Evolutionary conservation across 2,329 filamentous ascomycete species (phyloP), one percentile per base, ranked within the genome.

Genomic region (Byssothecium circinans): DNA sequence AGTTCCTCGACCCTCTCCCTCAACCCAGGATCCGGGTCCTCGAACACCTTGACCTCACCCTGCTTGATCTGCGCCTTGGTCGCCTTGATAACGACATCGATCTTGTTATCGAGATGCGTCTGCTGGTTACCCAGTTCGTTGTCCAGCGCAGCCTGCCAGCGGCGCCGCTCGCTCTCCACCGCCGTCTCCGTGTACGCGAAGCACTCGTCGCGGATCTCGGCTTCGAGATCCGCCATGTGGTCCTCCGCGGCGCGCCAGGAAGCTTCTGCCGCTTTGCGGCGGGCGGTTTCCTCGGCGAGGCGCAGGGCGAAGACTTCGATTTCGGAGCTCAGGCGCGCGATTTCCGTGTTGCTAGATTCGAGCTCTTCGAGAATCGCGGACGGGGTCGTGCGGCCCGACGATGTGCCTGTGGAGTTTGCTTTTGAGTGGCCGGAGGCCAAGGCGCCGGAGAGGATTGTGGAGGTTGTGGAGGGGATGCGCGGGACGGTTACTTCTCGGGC

Each of bases 401-500:
- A 71, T 30, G 60, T 72, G n/a, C 20, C 20, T 58, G 64, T 72
- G 64, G 37, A 2, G 23, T 33, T 29, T 17, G 19, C 12, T 14
- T 22, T 25, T 18, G 46, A 40, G 61, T 60, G 70, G 62, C 35
- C 1, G 43, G 37, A 55, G 35, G 57, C 56, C 5, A 57, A 56
- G 23, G 58, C 55, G 34, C 64, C 64, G 12, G 67, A 60, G 22
- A 75, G 65, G 27, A 94, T 88, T 0, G 86, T 88, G 34, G 84
- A 84, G 0, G 87, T 88, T 41, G 92, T 84, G 39, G 88, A 94
- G 0, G 91, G 91, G 7, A 95, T 83, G 4, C 92, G 86, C 5
- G 91, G 91, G 1, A 96, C 89, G 0, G 92, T 95, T 10, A 97
- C 88, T 73, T 97, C 92, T 17, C 91, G 84, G 0, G 94, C 94